A percentile compares a stretch with the other conserved stretches of the same genome.
Evolutionary conservation across 2,329 filamentous ascomycete species (phyloP).

Genomic region (Penicillium rolfsii): DNA sequence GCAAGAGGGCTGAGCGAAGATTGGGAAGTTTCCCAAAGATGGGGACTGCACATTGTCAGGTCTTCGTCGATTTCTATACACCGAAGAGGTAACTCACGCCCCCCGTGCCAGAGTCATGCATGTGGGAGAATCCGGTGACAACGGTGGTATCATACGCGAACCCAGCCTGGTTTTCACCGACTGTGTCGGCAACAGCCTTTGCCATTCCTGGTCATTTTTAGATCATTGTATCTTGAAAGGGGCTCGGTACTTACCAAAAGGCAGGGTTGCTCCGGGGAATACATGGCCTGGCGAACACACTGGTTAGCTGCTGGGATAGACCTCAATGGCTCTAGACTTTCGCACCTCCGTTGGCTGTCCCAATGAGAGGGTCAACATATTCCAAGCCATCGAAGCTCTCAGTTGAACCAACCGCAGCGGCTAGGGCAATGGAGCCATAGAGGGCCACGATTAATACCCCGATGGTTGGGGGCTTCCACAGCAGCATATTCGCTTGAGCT

Average conservation of each 20-base stretch:
- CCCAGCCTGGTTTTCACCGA: constrained; percentile 59
- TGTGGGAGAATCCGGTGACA: constrained; percentile 57
- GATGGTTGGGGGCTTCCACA: background rate
- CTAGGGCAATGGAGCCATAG: constrained; percentile 15
- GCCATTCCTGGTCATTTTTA: constrained; percentile 49
- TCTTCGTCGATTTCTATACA: background rate
- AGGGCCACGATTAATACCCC: constrained; percentile 15
- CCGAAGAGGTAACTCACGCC: constrained; percentile 38
- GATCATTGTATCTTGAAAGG: background rate
- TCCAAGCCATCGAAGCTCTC: constrained; percentile 41
- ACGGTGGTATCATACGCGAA: constrained; percentile 57
- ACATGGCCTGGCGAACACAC: constrained; percentile 52
- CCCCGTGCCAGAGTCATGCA: constrained; percentile 59
- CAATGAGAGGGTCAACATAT: constrained; percentile 58
- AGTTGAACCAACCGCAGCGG: background rate
- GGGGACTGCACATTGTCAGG: constrained; percentile 44
- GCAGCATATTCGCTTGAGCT: constrained; percentile 13
- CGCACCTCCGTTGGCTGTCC: constrained; percentile 55
- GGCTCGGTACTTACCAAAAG: constrained; percentile 48
- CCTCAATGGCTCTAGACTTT: background rate
- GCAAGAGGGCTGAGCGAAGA: constrained; percentile 69
- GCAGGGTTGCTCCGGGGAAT: constrained; percentile 59
- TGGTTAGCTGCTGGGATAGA: background rate
- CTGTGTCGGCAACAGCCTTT: constrained; percentile 59
- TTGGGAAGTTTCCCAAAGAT: constrained; percentile 72